Evolutionary conservation across 2,329 filamentous ascomycete species (phyloP).

Genomic region (Trichoderma aggressivum): DNA sequence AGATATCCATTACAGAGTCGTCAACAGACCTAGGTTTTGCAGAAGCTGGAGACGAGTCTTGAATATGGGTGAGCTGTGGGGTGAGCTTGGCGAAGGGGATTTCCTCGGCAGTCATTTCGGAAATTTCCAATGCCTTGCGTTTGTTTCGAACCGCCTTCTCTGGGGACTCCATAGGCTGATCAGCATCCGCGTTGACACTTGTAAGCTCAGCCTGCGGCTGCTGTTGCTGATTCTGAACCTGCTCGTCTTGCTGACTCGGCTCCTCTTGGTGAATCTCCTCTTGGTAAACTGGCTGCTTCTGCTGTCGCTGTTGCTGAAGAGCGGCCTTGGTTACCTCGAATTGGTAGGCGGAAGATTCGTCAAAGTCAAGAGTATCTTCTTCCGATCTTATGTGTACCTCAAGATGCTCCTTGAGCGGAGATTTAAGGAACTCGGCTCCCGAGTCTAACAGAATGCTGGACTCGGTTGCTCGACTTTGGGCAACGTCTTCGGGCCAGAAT

Average conservation of each 20-base stretch:
- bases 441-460: conserved; percentile 27
- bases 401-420: conserved; percentile 20
- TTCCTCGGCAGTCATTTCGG: conserved; percentile 19
- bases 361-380: conserved; percentile 16
- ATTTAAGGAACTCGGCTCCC: conserved; percentile 33
- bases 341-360: conserved; percentile 32
- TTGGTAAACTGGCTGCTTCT: not conserved
- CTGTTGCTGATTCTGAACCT: not conserved
- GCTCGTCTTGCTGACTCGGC: not conserved
- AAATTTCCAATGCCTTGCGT: conserved; percentile 31
- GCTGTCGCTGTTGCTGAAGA: not conserved
- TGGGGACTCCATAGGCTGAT: not conserved
- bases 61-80: not conserved
- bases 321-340: conserved; percentile 30
- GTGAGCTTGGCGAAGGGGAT: not conserved
- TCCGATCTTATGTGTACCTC: not conserved
- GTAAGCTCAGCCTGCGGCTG: not conserved
- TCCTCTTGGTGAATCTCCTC: not conserved
- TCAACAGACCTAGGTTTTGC: not conserved
- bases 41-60: not conserved
- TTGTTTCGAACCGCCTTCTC: conserved; percentile 19
- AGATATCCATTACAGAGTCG: not conserved
- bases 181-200: not conserved
- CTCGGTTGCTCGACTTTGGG: conserved; percentile 2
- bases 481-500: not conserved